Percentiles rank a stretch among this genome's conserved stretches.
These are phyloP conservation scores for Chlamydomonas applanata DNA, from an alignment of 139 green algal genomes.

Conservation along the genomic window DNA sequence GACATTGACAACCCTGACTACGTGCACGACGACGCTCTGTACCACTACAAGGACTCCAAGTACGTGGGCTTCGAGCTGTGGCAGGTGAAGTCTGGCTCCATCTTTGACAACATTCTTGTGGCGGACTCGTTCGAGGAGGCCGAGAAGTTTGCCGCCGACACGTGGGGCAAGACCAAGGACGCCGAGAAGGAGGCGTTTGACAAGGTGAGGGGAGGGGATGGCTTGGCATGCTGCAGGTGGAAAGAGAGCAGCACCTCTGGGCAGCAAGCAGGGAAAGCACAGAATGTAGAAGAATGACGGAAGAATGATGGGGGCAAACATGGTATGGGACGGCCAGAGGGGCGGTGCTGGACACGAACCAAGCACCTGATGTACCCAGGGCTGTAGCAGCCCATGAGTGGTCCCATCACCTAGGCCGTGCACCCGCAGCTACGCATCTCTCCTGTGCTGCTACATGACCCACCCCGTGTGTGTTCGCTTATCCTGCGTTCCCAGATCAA, in stretches of 20 bases:
- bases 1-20: slow-evolving; percentile 88
- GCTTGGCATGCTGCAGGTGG: background rate
- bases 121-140: slow-evolving; percentile 71
- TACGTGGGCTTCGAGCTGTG: slow-evolving; percentile 88
- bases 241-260: no score
- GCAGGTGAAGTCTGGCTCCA: slow-evolving; percentile 85
- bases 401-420: no score
- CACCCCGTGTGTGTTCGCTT: background rate
- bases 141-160: slow-evolving; percentile 73
- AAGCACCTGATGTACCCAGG: no score
- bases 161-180: slow-evolving; percentile 74
- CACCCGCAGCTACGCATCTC: no score
- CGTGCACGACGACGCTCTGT: slow-evolving; percentile 65
- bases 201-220: slow-evolving; percentile 40
- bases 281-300: no score
- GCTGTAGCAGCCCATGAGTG: no score
- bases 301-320: no score
- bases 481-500: slow-evolving; percentile 3
- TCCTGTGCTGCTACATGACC: background rate
- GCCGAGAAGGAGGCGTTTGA: slow-evolving; percentile 68
- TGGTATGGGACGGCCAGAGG: no score
- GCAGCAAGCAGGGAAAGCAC: no score
- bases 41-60: slow-evolving; percentile 69
- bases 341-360: no score
- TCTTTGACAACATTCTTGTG: slow-evolving; percentile 94